Evolutionary conservation across 768 basidiomycete genomes (phyloP), one percentile per base, ranked within the genome.

Genomic region (Agaricus sinodeliciosus): DNA sequence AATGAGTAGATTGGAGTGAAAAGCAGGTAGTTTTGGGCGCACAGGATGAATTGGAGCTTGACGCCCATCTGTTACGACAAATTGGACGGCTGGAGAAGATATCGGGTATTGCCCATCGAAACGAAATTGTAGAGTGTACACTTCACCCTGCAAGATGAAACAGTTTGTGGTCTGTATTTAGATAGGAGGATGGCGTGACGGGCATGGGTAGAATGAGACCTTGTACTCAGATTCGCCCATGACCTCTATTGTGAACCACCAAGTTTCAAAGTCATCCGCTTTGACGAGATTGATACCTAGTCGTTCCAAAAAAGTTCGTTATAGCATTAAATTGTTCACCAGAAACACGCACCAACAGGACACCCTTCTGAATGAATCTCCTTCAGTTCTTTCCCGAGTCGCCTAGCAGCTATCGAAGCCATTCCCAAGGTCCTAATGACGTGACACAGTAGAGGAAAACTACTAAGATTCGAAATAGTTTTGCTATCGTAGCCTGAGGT

Each of bases 61-160:
- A 57, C 74, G 74, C 35, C 73, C 74, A 46, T 83, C 76, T 45
- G 78, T 77, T 13, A 86, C 80, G 37, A 91, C 81, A 63, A 94
- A 94, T 60, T 88, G 86, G 16, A 94, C 92, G 15, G 89, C 87
- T 11, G 91, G 92, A 1, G 89, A 81, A 9, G 87, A 85, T 59
- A 94, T 94, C 0, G 92, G 92, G 67, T 93, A 94, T 60, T 80
- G 78, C 1, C 77, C 35, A 58, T 90, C 87, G 64, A 94, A 94
- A 60, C 85, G 78, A 66, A 94, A 93, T 68, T 84, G 84, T 36
- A 91, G 73, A 51, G 79, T 84, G 66, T 89, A 85, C 48, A 75
- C 76, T 69, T 93, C 90, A 46, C 76, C 84, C 89, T 92, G 58
- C 19, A 27, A 36, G 28, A 31, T 40, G 9, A 19, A 31, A 35